Evolutionary conservation across 169 alveolate genomes (phyloP).

Genomic region (Plasmodium relictum): DNA sequence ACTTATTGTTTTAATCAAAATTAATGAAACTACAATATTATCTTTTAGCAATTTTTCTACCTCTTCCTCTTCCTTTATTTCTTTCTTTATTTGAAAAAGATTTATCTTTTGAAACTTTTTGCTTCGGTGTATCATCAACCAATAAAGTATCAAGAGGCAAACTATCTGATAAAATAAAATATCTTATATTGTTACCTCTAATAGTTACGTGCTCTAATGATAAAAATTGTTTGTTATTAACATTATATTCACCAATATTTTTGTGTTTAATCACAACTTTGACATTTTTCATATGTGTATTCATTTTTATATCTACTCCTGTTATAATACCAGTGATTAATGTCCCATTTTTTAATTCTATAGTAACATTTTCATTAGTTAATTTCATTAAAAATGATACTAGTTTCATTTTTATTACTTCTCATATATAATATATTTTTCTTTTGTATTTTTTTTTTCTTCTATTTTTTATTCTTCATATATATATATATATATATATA

Average conservation of each 20-base stretch:
- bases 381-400: conserved; percentile 97
- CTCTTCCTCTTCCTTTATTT: conserved; percentile 84
- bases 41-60: conserved; percentile 79
- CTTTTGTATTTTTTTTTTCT: background rate
- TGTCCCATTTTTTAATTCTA: conserved; percentile 98
- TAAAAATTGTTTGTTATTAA: conserved; percentile 78
- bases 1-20: too few species aligned
- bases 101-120: conserved; percentile 87
- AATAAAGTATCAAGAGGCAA: conserved; percentile 95
- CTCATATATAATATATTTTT: background rate
- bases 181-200: conserved; percentile 95
- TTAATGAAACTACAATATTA: background rate
- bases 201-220: conserved; percentile 85
- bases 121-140: conserved; percentile 97
- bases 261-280: conserved; percentile 96
- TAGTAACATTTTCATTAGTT: conserved; percentile 96
- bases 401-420: conserved; percentile 92
- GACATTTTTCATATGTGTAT: conserved; percentile 98
- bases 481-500: background rate
- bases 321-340: conserved; percentile 96
- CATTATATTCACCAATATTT: conserved; percentile 93
- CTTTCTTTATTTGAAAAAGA: conserved; percentile 77
- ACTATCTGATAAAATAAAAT: conserved; percentile 96
- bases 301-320: conserved; percentile 98
- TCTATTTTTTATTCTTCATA: background rate